Evolutionary conservation across 768 basidiomycete species (phyloP), one percentile per base, ranked within the genome.

Genomic region (Suillus lakei): DNA sequence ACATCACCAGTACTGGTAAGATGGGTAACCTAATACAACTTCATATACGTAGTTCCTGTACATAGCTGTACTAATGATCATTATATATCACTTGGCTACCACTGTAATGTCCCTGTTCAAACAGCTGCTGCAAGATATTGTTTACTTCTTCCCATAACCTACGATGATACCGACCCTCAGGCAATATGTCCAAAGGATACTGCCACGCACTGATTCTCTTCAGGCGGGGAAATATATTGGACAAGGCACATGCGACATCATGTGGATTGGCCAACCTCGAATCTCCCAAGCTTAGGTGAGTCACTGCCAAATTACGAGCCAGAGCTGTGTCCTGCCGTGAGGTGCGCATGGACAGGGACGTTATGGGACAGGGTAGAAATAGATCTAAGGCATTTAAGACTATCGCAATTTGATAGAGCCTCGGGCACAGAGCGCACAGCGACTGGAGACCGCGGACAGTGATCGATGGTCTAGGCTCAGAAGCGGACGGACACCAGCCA

Each of bases 141-240:
- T 59, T 59, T 28, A 59, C 58, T 13, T 59, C 58, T 30, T 41
- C 58, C 58, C 58, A 59, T 26, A 59, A 7, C 58, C 38, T 30
- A 18, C 26, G 23, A 16, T 59, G 18, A 59, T 59, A 21, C 39
- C 26, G 58, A 21, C 39, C 26, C 13, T 59, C 18, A 28, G 58
- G 39, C 28, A 59, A 21, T 21, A 18, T 41, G 18, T 41, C 58
- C 26, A 59, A 59, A 28, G 58, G 58, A 21, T 8, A 4, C 36
- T 59, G 58, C 58, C 58, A 59, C 12, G 58, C 58, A 59, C 18
- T 41, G 58, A 59, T 41, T 41, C 28, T 41, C 58, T 30, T 59
- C 39, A 59, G 39, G 6, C 58, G 39, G 18, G 58, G 58, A 59
- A 59, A 59, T 1, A 59, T 59, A 21, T 41, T 21, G 28, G 58